Conservation (phyloP, 23 red algal species). For the Gracilaria vermiculophylla region DNA sequence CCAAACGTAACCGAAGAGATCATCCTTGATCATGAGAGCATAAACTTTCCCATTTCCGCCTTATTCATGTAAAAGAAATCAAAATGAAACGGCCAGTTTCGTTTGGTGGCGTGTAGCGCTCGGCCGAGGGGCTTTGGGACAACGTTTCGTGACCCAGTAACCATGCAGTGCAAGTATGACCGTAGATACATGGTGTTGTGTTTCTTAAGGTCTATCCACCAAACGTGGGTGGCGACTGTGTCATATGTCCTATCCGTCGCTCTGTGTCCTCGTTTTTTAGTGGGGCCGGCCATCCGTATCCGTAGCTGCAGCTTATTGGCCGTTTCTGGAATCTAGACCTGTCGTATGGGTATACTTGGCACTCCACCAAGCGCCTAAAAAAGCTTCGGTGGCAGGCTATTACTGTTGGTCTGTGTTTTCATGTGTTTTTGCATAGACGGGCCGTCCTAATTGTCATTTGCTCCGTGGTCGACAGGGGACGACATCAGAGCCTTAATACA, state of each 20-base stretch:
- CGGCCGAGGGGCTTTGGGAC: conserved; percentile 9
- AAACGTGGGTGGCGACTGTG: background rate
- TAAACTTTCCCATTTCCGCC: conserved; percentile 2
- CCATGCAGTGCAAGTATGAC: conserved; percentile 15
- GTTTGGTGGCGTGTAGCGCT: background rate
- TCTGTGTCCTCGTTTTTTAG: conserved; percentile 20
- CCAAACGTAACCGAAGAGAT: conserved; percentile 6
- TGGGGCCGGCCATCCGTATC: conserved; percentile 28
- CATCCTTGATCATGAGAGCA: conserved; percentile 37
- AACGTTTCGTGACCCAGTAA: background rate
- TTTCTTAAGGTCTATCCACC: background rate
- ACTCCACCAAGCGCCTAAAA: background rate
- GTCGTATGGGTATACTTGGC: background rate
- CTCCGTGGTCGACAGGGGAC: background rate
- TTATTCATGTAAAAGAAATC: conserved; percentile 19
- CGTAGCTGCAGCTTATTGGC: background rate
- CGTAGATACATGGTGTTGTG: background rate
- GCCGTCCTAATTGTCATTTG: background rate
- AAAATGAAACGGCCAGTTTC: conserved; percentile 20
- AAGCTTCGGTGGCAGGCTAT: background rate
- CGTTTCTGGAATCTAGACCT: conserved; percentile 17
- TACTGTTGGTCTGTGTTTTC: background rate
- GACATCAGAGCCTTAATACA: background rate
- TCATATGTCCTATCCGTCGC: background rate
- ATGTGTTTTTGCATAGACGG: background rate